Base-by-base conservation (phyloP, 1,139 yeast species). In the Magnusiomyces paraingens region DNA sequence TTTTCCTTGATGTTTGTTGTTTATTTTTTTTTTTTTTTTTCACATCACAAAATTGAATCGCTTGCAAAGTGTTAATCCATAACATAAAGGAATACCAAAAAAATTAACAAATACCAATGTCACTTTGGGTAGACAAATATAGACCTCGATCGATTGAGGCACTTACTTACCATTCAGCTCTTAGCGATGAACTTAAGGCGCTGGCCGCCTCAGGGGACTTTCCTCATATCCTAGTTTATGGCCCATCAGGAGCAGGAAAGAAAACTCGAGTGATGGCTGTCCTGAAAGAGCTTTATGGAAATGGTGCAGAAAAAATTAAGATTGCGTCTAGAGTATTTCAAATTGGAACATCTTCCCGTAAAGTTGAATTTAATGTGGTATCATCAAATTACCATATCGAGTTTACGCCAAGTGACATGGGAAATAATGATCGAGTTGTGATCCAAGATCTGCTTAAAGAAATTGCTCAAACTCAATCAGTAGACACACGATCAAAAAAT, bases 171-270 rank as follows among this genome's bases (percentile, higher is more conserved):
- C 95, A 90, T 65, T 72, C 70, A 1, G 77, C 76, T 4, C 79
- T 91, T 38, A 82, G 96, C 0, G 70, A 73, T 47, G 80, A 84
- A 57, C 73, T 93, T 47, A 72, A 74, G 54, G 82, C 94, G 0
- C 72, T 87, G 51, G 53, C 47, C n/a, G 59, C 62, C 2, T 78
- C 90, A 1, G 93, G 91, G 1, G 98, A 94, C 67, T 85, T 93
- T 66, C 99, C 99, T 2, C 99, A 93, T 73, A 71, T 93, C 53
- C 73, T 93, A 43, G 81, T 93, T 11, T 91, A 91, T 67, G 99
- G 99, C 0, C 98, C 99, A 1, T 83, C 91, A 49, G 99, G 99
- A 4, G 87, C 96, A 17, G 99, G 99, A 57, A 93, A 93, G 69
- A 94, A 93, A 74, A 94, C 99, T 2, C 79, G 99, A 62, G 88